These are phyloP conservation scores for Anethum foeniculum DNA, from an alignment of 140 eudicot species.

Conservation along the genomic window DNA sequence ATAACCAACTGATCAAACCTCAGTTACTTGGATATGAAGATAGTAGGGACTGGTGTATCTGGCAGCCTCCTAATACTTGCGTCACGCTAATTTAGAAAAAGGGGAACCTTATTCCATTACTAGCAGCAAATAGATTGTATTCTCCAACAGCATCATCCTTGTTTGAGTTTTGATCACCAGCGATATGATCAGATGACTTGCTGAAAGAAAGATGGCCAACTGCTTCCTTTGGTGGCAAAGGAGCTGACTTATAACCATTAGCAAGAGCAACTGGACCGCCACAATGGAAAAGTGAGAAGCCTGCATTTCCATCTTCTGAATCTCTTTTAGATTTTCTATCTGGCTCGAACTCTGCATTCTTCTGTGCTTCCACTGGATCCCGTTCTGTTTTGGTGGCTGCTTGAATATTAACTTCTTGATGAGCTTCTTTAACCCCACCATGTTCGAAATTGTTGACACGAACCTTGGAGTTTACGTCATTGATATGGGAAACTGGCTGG, in stretches of 20 bases:
- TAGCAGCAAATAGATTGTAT: constrained; percentile 80
- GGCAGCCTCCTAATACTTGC: constrained; percentile 4
- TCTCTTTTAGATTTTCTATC: constrained; percentile 25
- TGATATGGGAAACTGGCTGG: constrained; percentile 52
- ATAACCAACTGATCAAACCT: constrained; percentile 25
- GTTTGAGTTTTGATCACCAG: constrained; percentile 33
- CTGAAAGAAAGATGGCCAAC: constrained; percentile 27
- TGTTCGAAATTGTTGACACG: constrained; percentile 17
- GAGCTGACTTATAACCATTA: constrained; percentile 28
- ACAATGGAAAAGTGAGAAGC: constrained; percentile 83
- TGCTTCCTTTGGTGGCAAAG: constrained; percentile 13
- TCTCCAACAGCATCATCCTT: constrained; percentile 37
- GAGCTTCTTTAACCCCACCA: constrained; percentile 24
- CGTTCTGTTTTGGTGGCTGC: constrained; percentile 18
- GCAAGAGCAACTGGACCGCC: constrained; percentile 88
- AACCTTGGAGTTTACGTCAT: constrained; percentile 33
- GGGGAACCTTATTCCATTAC: constrained; percentile 23
- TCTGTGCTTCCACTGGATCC: constrained; percentile 16
- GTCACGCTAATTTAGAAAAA: background rate
- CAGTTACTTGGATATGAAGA: constrained; percentile 3
- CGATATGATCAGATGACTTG: constrained; percentile 24
- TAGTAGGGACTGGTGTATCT: background rate
- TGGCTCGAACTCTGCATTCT: constrained; percentile 4
- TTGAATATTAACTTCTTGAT: constrained; percentile 16
- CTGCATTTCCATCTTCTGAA: constrained; percentile 32